Evolutionary conservation across 495 filamentous ascomycete genomes (phyloP).

Genomic region (Pyrenula massariospora): DNA sequence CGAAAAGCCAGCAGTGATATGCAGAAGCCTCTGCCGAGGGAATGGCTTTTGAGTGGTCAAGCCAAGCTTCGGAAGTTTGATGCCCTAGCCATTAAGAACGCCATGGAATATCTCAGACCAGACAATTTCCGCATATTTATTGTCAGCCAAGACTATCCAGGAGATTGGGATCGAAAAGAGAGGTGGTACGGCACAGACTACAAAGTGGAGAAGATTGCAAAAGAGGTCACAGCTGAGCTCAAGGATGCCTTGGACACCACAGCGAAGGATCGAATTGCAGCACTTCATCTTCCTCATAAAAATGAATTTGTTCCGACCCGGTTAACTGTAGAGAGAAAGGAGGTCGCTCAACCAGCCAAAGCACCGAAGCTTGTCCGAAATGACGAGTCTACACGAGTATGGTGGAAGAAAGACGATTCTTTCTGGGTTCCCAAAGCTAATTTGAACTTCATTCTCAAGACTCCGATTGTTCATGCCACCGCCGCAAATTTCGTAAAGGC

Average conservation of each 20-base stretch:
- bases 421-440: conserved; percentile 98
- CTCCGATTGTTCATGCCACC: conserved; percentile 63
- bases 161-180: conserved; percentile 78
- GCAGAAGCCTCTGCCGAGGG: conserved; percentile 78
- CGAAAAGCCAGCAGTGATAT: conserved; percentile 71
- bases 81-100: conserved; percentile 60
- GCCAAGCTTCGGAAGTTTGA: conserved; percentile 69
- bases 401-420: conserved; percentile 97
- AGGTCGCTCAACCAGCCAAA: conserved; percentile 59
- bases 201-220: conserved; percentile 67
- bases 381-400: conserved; percentile 71
- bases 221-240: conserved; percentile 60
- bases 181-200: conserved; percentile 99
- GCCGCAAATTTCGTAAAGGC: conserved; percentile 68
- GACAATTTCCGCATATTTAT: conserved; percentile 83
- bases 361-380: conserved; percentile 79
- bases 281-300: conserved; percentile 77
- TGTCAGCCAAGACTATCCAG: conserved; percentile 71
- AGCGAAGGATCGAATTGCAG: conserved; percentile 44
- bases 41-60: conserved; percentile 72
- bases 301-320: conserved; percentile 96
- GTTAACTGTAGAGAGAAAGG: conserved; percentile 89
- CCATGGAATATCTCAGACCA: conserved; percentile 60
- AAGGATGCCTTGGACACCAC: conserved; percentile 46
- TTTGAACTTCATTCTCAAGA: conserved; percentile 67